phyloP scores from a whole-genome alignment of 108 stramenopile genomes.

The Skeletonema potamos region DNA sequence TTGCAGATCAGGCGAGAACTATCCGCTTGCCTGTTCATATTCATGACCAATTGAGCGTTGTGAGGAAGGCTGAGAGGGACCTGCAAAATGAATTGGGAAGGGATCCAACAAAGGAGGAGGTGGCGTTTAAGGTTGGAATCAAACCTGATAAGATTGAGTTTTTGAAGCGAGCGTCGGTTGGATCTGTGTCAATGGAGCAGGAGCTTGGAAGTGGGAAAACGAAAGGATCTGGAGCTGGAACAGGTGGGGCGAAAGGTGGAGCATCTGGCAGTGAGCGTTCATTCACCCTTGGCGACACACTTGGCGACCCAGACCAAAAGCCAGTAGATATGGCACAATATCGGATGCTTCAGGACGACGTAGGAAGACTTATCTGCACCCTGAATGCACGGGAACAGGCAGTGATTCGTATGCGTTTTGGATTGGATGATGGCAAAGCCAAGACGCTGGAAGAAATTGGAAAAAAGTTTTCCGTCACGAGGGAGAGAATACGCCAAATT shows the following conservation, averaged over 20 bases:
- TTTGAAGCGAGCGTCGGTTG: slow-evolving; percentile 64
- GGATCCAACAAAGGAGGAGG: slow-evolving; percentile 75
- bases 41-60: slow-evolving; percentile 74
- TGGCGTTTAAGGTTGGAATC: slow-evolving; percentile 62
- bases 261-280: slow-evolving; percentile 49
- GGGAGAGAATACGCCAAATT: slow-evolving; percentile 95
- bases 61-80: slow-evolving; percentile 73
- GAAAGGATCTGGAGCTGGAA: slow-evolving; percentile 78
- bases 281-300: slow-evolving; percentile 68
- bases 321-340: slow-evolving; percentile 81
- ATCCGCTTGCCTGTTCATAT: slow-evolving; percentile 93
- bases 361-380: slow-evolving; percentile 81
- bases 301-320: slow-evolving; percentile 78
- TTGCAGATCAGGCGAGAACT: slow-evolving; percentile 89
- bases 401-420: slow-evolving; percentile 94
- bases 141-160: slow-evolving; percentile 79
- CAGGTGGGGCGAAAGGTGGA: slow-evolving; percentile 54
- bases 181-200: slow-evolving; percentile 80
- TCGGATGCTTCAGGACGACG: slow-evolving; percentile 83
- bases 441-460: slow-evolving; percentile 95
- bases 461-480: slow-evolving; percentile 76
- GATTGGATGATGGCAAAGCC: slow-evolving; percentile 89
- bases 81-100: slow-evolving; percentile 72
- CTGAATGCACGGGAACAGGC: slow-evolving; percentile 89
- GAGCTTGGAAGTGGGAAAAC: slow-evolving; percentile 64